Base-by-base conservation (phyloP, 345 rosid species). In the Zanthoxylum bungeanum region DNA sequence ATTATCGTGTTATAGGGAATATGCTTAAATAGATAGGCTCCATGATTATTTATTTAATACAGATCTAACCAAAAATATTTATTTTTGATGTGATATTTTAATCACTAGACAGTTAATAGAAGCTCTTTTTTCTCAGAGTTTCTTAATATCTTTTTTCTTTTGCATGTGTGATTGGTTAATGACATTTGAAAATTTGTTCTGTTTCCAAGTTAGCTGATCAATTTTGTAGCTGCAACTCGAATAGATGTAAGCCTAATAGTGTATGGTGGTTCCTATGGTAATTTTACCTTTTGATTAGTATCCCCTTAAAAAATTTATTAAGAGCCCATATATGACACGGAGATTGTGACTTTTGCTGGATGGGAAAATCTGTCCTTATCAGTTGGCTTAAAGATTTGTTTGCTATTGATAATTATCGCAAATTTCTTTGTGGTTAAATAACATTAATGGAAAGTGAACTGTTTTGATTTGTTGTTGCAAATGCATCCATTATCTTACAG, bases 331-430 rank as follows among this genome's bases (percentile, higher is more conserved):
- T 10, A 9, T 63, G 16, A 56, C 60, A 9, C 0, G 6, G 6
- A 53, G 37, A 55, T 68, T 5, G 12, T 55, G 50, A 56, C 72
- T n/a, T 69, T 40, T 68, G 34, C 36, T 68, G 24, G 40, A 37
- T 24, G 21, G 21, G 21, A 25, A 67, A 25, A 21, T 40, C 16
- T 27, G 3, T 19, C 17, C 12, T 55, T 39, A 1, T 22, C 58
- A 9, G 14, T 28, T 2, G 37, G 19, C 19, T 30, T 5, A 68
- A 51, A 9, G 33, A 12, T 66, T 22, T 37, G 2, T 46, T 40
- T 25, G n/a, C 30, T 40, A 33, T 37, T 5, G 53, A n/a, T 42
- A 50, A 57, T 57, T 17, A 19, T 28, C 6, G 16, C 24, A 17
- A 4, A 25, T 36, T 14, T 69, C 33, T 25, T 44, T 27, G 19